Evolutionary conservation across 441 rosid species (phyloP).

Genomic region (Pelargonium cotyledonis): DNA sequence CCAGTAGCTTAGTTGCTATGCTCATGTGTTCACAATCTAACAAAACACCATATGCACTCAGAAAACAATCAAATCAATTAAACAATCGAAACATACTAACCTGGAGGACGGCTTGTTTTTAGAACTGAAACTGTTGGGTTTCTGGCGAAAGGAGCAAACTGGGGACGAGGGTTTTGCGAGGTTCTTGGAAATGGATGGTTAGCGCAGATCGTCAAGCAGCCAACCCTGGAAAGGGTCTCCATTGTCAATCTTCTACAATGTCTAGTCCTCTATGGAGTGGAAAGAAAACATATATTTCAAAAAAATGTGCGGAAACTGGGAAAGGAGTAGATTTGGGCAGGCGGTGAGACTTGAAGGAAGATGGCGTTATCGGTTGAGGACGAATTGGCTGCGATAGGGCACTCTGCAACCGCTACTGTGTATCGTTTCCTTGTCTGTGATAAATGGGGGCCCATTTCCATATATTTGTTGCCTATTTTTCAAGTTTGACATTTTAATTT

Average conservation of each 20-base stretch:
- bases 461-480: too few species aligned
- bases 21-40: neutral
- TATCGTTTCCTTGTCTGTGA: too few species aligned
- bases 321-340: too few species aligned
- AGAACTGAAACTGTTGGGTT: constrained; percentile 15
- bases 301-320: too few species aligned
- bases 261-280: neutral
- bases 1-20: neutral
- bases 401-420: too few species aligned
- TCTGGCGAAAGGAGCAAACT: constrained; percentile 24
- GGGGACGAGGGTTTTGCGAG: constrained; percentile 9
- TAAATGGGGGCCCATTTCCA: too few species aligned
- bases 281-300: too few species aligned
- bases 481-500: too few species aligned
- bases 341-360: too few species aligned
- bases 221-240: constrained; percentile 44
- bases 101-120: constrained; percentile 43
- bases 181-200: constrained; percentile 23
- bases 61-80: neutral
- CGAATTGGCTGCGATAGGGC: too few species aligned
- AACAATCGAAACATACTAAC: too few species aligned
- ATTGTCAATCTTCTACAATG: constrained; percentile 22
- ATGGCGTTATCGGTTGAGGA: too few species aligned
- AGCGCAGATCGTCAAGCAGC: constrained; percentile 35
- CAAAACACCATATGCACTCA: neutral